Evolutionary conservation across 768 basidiomycete genomes (phyloP).

Genomic region (Termitomyces sp.): DNA sequence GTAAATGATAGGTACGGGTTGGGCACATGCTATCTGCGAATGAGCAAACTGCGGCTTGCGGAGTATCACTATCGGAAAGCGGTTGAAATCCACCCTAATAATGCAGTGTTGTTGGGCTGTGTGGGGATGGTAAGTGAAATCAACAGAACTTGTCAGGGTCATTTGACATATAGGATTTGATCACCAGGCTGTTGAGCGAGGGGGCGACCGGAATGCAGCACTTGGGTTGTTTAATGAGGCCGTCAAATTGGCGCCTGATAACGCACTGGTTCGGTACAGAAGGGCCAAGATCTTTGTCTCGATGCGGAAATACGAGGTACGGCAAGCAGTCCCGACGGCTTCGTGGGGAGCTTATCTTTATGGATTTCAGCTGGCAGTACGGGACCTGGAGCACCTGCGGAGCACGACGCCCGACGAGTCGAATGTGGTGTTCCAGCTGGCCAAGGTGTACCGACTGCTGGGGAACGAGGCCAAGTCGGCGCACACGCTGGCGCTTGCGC

Average conservation of each 20-base stretch:
- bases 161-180: conserved; percentile 12
- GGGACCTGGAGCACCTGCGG: conserved; percentile 77
- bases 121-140: conserved; percentile 83
- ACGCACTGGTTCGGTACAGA: conserved; percentile 91
- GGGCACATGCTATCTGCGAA: conserved; percentile 92
- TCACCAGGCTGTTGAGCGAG: conserved; percentile 80
- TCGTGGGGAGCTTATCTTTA: conserved; percentile 15
- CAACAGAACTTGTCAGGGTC: conserved; percentile 10
- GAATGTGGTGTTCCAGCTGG: conserved; percentile 95
- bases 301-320: conserved; percentile 78
- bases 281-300: conserved; percentile 88
- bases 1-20: conserved; percentile 84
- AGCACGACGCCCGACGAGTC: conserved; percentile 90
- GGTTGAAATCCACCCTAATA: conserved; percentile 87
- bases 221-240: conserved; percentile 81
- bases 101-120: conserved; percentile 94
- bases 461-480: conserved; percentile 79
- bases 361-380: conserved; percentile 62
- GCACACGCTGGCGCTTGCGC: conserved; percentile 82
- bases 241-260: conserved; percentile 74
- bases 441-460: conserved; percentile 81
- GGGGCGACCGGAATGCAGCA: conserved; percentile 73
- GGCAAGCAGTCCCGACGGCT: conserved; percentile 29
- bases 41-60: conserved; percentile 89
- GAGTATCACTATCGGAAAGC: conserved; percentile 97